Conservation (phyloP, 257 asterid genomes). For the Marsdenia floribunda region DNA sequence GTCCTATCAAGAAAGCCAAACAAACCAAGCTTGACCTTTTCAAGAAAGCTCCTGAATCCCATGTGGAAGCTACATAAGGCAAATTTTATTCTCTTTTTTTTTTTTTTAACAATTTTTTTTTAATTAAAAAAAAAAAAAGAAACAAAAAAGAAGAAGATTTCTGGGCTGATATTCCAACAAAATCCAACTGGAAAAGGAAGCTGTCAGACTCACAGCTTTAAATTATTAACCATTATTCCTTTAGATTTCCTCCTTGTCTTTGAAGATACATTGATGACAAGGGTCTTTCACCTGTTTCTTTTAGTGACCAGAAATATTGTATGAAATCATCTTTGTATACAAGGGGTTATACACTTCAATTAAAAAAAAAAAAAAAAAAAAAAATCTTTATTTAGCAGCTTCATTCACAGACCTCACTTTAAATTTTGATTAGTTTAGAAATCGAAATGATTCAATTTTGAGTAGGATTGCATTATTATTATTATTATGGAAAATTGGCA, state of each 20-base stretch:
- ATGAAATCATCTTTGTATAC: neutral
- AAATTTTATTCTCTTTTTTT: too few species aligned
- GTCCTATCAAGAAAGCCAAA: slow-evolving; percentile 48
- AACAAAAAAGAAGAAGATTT: neutral
- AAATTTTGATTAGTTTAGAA: too few species aligned
- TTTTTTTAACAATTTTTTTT: too few species aligned
- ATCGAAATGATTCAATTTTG: too few species aligned
- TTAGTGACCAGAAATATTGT: neutral
- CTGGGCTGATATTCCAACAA: slow-evolving; percentile 11
- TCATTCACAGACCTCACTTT: neutral
- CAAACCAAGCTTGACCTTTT: slow-evolving; percentile 61
- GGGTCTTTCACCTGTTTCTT: neutral
- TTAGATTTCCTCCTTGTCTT: neutral
- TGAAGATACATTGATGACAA: neutral
- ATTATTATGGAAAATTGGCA: too few species aligned
- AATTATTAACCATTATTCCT: neutral
- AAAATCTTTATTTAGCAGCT: neutral
- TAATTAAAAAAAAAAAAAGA: too few species aligned
- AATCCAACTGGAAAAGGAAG: slow-evolving; percentile 2
- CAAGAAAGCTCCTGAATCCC: slow-evolving; percentile 46
- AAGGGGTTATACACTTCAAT: neutral
- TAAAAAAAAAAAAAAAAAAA: neutral
- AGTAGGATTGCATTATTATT: too few species aligned
- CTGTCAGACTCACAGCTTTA: slow-evolving; percentile 4
- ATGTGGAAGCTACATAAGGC: slow-evolving; percentile 46